Base-by-base conservation (phyloP, 2,329 filamentous ascomycete species). In the Dactylellina drechsleri region DNA sequence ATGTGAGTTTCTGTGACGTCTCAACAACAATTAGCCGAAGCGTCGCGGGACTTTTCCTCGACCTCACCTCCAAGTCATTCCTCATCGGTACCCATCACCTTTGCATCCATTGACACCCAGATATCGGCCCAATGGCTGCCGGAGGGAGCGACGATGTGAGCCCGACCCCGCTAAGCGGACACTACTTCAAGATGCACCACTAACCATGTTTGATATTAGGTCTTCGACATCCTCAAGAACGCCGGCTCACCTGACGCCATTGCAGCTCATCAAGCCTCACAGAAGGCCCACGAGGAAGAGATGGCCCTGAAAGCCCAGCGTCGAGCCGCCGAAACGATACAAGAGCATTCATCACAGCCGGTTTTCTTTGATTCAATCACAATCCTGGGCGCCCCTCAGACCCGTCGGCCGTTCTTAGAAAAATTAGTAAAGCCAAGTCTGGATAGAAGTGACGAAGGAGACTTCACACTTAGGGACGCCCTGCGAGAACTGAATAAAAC, bases 361-460 rank as follows among this genome's bases (percentile, higher is more conserved):
- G 92, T 95, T 79, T 92, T 92, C 13, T 90, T 99, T 81, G 92
- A 92, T 79, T 91, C 92, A 52, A 87, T 99, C 80, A 89, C 91
- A 79, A 86, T 99, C 75, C 88, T 96, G 76, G 91, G 93, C 80
- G 92, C 92, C 52, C 86, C 87, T 75, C 89, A 95, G 81, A 97
- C 94, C n/a, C 88, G 95, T 77, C 87, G 87, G 79, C 86, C 87
- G 77, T 97, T 99, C 82, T 88, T 99, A 65, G 87, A 96, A 81
- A 88, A 89, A 41, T 85, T 97, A 71, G 89, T 98, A 82, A 84
- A 89, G 67, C 93, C 94, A 5, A 83, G 97, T 7, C 84, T 98
- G 59, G 88, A 87, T 79, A 87, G 87, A 61, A 89, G 90, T 78
- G 85, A 87, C 77, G 87, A 89, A 79, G 84, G 84, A 18, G 86